A percentile compares a stretch with the other conserved stretches of the same genome.
These are phyloP conservation scores for Didymella glomerata DNA, from an alignment of 2,329 filamentous ascomycete species.

Conservation along the genomic window DNA sequence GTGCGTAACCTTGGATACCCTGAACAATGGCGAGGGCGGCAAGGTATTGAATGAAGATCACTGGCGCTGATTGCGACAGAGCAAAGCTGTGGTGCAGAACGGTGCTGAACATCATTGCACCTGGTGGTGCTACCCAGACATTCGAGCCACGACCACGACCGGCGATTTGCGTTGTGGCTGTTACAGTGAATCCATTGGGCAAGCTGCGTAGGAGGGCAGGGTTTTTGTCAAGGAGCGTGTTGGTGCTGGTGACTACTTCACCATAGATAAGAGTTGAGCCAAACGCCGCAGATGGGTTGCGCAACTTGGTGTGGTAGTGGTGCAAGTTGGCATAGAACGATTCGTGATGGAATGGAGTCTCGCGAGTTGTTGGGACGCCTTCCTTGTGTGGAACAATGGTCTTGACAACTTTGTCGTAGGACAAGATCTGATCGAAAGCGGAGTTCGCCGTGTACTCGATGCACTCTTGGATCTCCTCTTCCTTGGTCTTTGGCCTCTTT, in stretches of 20 bases:
- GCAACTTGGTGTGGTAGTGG: conserved; percentile 68
- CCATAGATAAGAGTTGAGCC: conserved; percentile 84
- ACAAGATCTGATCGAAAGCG: conserved; percentile 68
- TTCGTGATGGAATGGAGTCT: conserved; percentile 87
- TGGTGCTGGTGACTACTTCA: conserved; percentile 92
- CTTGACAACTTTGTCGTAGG: conserved; percentile 79
- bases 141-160: conserved; percentile 89
- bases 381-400: conserved; percentile 74
- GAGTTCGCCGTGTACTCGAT: conserved; percentile 40
- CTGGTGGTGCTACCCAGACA: conserved; percentile 91
- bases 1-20: conserved; percentile 81
- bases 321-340: conserved; percentile 77
- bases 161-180: conserved; percentile 86
- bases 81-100: conserved; percentile 83
- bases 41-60: conserved; percentile 94
- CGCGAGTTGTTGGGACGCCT: conserved; percentile 70
- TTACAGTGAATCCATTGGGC: conserved; percentile 85
- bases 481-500: conserved; percentile 36
- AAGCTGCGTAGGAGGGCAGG: conserved; percentile 76
- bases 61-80: conserved; percentile 75
- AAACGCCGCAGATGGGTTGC: conserved; percentile 69
- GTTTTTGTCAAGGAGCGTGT: conserved; percentile 94
- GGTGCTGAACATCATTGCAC: conserved; percentile 86
- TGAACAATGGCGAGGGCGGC: conserved; percentile 86
- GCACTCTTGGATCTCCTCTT: conserved; percentile 42